Conservation (phyloP, 352 stramenopile genomes). For the Elongisporangium undulatum region DNA sequence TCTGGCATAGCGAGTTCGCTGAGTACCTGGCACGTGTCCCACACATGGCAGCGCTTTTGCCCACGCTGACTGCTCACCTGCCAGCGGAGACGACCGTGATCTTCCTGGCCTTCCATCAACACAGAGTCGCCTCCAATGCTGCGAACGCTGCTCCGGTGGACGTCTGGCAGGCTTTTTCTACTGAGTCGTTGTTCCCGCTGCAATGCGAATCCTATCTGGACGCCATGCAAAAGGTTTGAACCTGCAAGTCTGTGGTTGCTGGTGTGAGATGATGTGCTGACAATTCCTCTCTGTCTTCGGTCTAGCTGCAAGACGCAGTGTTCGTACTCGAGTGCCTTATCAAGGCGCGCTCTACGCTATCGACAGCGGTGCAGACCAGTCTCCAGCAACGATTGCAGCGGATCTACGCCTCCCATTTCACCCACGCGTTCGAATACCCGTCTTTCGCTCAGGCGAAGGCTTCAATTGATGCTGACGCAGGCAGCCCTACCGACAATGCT, state of each 20-base stretch:
- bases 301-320: constrained; percentile 27
- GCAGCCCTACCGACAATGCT: not conserved
- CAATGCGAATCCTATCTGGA: constrained; percentile 25
- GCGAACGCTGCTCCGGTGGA: constrained; percentile 1
- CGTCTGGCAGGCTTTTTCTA: constrained; percentile 26
- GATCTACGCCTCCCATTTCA: constrained; percentile 21
- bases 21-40: constrained; percentile 35
- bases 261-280: not conserved
- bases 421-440: constrained; percentile 27
- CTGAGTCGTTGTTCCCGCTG: constrained; percentile 19
- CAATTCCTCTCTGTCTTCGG: not conserved
- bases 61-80: constrained; percentile 13
- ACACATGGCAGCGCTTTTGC: constrained; percentile 27
- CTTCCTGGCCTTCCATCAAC: constrained; percentile 32
- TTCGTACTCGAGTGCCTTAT: constrained; percentile 33
- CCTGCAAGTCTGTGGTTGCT: not conserved
- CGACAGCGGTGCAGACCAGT: constrained; percentile 14
- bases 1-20: constrained; percentile 45
- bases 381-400: constrained; percentile 23
- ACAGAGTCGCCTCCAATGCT: constrained; percentile 11
- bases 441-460: constrained; percentile 6
- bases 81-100: constrained; percentile 34
- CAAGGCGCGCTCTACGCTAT: constrained; percentile 14
- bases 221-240: constrained; percentile 29
- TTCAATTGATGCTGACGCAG: not conserved